Evolutionary conservation across 805 yeast species (phyloP).

Genomic region (Saccharomyces kudriavzevii): DNA sequence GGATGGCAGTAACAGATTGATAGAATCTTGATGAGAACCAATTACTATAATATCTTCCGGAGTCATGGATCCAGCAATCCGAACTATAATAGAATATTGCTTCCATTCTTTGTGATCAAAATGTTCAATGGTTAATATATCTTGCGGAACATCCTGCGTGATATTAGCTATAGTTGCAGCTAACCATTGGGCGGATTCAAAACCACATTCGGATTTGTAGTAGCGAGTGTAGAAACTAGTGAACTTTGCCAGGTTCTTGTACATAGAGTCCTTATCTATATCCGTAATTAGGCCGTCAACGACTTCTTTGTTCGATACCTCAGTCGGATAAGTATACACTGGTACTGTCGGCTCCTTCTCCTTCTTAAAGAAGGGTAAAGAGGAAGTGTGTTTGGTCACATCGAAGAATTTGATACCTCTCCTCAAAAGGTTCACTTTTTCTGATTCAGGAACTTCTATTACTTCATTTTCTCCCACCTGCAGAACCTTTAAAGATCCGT

Average conservation of each 20-base stretch:
- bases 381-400: constrained; percentile 37
- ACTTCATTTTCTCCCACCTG: constrained; percentile 21
- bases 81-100: constrained; percentile 68
- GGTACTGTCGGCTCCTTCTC: constrained; percentile 22
- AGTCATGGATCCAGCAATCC: constrained; percentile 42
- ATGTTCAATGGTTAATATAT: constrained; percentile 38
- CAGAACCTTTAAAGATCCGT: constrained; percentile 16
- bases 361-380: constrained; percentile 16
- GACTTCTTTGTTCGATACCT: constrained; percentile 30
- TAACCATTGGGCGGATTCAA: constrained; percentile 66
- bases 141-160: constrained; percentile 20
- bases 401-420: constrained; percentile 54
- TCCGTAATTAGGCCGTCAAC: constrained; percentile 36
- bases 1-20: constrained; percentile 64
- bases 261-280: constrained; percentile 42
- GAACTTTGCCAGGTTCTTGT: constrained; percentile 49
- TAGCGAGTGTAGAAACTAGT: constrained; percentile 69
- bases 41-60: constrained; percentile 51
- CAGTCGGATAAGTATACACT: constrained; percentile 43
- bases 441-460: constrained; percentile 33
- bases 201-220: constrained; percentile 65
- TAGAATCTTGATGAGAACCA: constrained; percentile 87
- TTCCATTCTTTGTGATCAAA: constrained; percentile 63
- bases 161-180: constrained; percentile 36
- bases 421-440: constrained; percentile 38